Base-by-base conservation (phyloP, 805 yeast species). In the Ogataea degrootiae region DNA sequence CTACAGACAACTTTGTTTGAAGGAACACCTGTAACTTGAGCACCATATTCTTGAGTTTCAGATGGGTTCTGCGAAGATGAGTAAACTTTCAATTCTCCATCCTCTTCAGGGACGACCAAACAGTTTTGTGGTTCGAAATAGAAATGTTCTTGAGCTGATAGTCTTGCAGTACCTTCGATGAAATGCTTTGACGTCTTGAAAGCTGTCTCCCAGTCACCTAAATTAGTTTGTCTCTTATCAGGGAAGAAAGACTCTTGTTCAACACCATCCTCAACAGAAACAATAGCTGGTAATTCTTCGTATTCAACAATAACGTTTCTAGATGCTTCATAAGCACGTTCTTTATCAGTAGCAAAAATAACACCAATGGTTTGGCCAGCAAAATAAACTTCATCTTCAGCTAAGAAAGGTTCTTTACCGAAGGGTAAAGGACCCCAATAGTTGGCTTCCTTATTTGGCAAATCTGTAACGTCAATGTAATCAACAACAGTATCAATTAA, bases 131-230 rank as follows among this genome's bases (percentile, higher is more conserved):
- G 66, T 55, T 74, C 79, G 31, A 74, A 66, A 53, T 74, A 74
- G 53, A 74, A 74, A 60, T 74, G 79, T 50, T 74, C 79, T 48
- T 74, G 79, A 2, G 77, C 74, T 6, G 77, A 76, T 47, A 72
- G 61, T 46, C 75, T 60, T 11, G 67, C 60, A 8, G 58, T 48
- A 15, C 74, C 75, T 49, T 70, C 72, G 50, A 74, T 61, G 29
- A 56, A 56, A 50, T 71, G 57, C 41, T 57, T 56, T 7, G 65
- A 49, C 15, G 49, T 54, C 15, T 60, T 60, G 54, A 72, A 70
- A 5, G 71, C 75, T 22, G 53, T 52, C 22, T 67, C 70, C 56
- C 69, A 65, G 48, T 72, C 75, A 15, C 77, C 78, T 26, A 67
- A 63, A n/a, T 57, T 62, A 6, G 68, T 59, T 14, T 53, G 46